A percentile compares a stretch with the other conserved stretches of the same genome.
Evolutionary conservation across 2,329 filamentous ascomycete genomes (phyloP).

Genomic region (Microcyclosporella mali): DNA sequence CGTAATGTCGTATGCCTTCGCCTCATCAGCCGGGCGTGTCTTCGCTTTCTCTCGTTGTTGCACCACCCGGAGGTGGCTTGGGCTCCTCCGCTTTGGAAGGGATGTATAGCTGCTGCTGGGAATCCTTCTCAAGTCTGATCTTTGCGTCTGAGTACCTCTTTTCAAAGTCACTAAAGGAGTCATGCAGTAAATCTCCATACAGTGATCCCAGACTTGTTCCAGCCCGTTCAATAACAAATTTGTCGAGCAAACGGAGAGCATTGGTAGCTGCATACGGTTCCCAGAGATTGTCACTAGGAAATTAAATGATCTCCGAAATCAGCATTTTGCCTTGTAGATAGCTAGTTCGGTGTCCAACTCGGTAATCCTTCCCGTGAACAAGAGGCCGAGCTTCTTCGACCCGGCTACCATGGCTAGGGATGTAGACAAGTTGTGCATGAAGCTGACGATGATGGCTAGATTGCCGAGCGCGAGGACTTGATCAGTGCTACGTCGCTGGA

Average conservation of each 20-base stretch:
- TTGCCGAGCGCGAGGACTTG: conserved; percentile 9
- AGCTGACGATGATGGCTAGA: conserved; percentile 12
- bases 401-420: conserved; percentile 6
- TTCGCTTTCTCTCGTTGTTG: conserved; percentile 14
- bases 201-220: conserved; percentile 7
- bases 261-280: too few relatives aligned
- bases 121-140: conserved; percentile 6
- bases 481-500: conserved; percentile 5
- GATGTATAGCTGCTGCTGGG: conserved; percentile 8
- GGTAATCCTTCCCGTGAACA: conserved; percentile 5
- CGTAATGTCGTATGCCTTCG: conserved; percentile 7
- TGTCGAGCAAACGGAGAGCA: too few relatives aligned
- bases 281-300: conserved; percentile 8
- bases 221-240: too few relatives aligned
- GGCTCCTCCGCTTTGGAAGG: conserved; percentile 4
- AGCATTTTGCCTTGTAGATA: conserved; percentile 6
- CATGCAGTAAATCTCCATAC: conserved; percentile 7
- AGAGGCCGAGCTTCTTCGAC: conserved; percentile 7
- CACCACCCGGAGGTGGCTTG: conserved; percentile 5
- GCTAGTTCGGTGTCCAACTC: conserved; percentile 4
- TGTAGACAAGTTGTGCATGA: conserved; percentile 10
- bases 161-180: conserved; percentile 10
- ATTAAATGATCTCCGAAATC: conserved; percentile 11
- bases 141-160: conserved; percentile 9
- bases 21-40: conserved; percentile 7